Percentiles rank a stretch among this genome's conserved stretches.
phyloP scores from a whole-genome alignment of 768 basidiomycete species.

The Leucosporidium creatinivorum region DNA sequence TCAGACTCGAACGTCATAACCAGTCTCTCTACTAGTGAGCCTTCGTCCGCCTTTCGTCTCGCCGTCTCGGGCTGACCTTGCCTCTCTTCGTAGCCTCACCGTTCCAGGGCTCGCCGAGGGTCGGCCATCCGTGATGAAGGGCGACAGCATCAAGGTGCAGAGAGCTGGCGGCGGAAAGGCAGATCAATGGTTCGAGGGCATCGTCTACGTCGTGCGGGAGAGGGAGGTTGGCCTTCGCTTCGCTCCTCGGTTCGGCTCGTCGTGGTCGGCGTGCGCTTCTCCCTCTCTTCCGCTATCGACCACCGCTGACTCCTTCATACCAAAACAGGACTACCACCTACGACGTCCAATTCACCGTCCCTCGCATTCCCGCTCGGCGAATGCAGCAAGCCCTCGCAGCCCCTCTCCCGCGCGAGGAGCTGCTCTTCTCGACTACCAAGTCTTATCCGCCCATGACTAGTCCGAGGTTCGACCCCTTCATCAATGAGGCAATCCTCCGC shows the following conservation, averaged over 20 bases:
- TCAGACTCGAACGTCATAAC: not conserved
- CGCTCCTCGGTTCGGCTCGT: not conserved
- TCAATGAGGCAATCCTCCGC: conserved; percentile 3
- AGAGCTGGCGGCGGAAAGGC: not conserved
- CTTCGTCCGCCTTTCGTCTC: too few relatives aligned
- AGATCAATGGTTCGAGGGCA: conserved; percentile 14
- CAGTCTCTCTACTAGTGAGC: not conserved
- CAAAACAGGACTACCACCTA: not conserved
- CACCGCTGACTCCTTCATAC: not conserved
- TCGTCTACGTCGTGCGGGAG: conserved; percentile 3
- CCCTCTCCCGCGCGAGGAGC: not conserved
- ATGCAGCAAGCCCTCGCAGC: not conserved
- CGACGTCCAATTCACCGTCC: conserved; percentile 13
- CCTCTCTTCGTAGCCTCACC: not conserved
- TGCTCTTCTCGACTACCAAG: conserved; percentile 3
- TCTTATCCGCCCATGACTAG: not conserved
- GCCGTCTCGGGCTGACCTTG: not conserved
- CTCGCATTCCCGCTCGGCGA: conserved; percentile 5
- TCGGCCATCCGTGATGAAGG: conserved; percentile 11
- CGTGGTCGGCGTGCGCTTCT: not conserved
- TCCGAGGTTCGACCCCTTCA: not conserved
- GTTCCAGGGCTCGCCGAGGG: conserved; percentile 19
- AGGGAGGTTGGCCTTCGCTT: not conserved
- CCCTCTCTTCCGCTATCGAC: not conserved
- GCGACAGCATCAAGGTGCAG: conserved; percentile 10